These are phyloP conservation scores for Cornus florida DNA, from an alignment of 148 eudicot genomes.

Conservation along the genomic window DNA sequence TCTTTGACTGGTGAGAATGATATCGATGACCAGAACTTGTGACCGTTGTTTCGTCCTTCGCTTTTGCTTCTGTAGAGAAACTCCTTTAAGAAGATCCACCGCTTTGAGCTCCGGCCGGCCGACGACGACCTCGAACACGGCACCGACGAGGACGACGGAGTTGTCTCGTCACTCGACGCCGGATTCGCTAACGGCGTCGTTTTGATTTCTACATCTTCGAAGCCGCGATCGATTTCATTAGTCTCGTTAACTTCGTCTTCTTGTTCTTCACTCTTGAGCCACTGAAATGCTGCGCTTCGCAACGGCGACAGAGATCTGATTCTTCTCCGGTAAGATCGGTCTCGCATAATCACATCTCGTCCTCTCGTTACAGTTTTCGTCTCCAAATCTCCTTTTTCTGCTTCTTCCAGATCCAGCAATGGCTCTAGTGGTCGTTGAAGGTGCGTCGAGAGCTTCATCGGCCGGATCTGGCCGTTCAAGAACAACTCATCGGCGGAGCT, in stretches of 20 bases:
- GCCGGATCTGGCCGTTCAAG: constrained; percentile 63
- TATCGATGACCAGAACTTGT: constrained; percentile 68
- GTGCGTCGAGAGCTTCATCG: constrained; percentile 80
- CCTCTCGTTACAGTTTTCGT: constrained; percentile 23
- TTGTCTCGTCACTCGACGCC: constrained; percentile 27
- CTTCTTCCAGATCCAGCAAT: constrained; percentile 34
- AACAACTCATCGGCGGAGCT: constrained; percentile 56
- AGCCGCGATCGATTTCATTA: neutral
- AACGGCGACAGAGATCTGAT: constrained; percentile 84
- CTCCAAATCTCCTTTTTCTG: constrained; percentile 17
- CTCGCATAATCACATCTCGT: constrained; percentile 52
- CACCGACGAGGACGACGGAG: constrained; percentile 57
- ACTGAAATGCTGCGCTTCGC: constrained; percentile 35
- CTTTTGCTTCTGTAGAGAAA: constrained; percentile 81
- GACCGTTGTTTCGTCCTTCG: constrained; percentile 66
- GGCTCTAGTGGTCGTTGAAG: constrained; percentile 62
- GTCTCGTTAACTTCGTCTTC: neutral
- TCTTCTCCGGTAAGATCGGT: constrained; percentile 56
- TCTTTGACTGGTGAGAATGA: constrained; percentile 68
- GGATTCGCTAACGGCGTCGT: neutral
- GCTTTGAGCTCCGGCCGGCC: constrained; percentile 69
- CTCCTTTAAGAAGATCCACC: constrained; percentile 87
- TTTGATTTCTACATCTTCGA: constrained; percentile 7
- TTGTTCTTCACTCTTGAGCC: constrained; percentile 19
- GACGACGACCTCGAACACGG: constrained; percentile 83